Evolutionary conservation across 495 filamentous ascomycete species (phyloP), one percentile per base, ranked within the genome.

Genomic region (Penicillium taxi): DNA sequence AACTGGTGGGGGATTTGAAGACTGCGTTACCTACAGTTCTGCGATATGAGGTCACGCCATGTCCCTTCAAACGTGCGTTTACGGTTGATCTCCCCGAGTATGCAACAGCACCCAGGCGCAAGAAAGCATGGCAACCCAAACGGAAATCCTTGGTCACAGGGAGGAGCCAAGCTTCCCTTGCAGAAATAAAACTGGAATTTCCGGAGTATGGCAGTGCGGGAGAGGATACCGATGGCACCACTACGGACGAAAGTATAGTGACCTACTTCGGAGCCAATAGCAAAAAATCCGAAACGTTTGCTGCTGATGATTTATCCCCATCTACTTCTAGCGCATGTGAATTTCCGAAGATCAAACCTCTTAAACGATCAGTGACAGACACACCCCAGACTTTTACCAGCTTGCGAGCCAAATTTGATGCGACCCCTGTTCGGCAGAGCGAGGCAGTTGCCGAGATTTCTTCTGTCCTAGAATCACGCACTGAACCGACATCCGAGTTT

Each of bases 11-110:
- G 34, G 66, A 78, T 19, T 56, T 95, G 37, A 87, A 86, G 44
- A 53, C 54, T 6, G 77, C 84, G n/a, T 59, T 95, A 15, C 67
- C 67, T 16, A 73, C 74, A 38, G 68, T 93, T 4, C 62, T 94
- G 27, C 78, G 78, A 37, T 95, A 90, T 54, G 88, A 95, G 59
- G 82, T 82, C 42, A 94, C 86, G 0, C 74, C 76, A 31, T 94
- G 86, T 65, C 88, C 88, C 8, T 95, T 95, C 58, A 69, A 79
- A 44, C 67, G 86, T 32, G 69, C 74, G 3, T 88, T 91, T 40
- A 80, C 73, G 1, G 78, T 91, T 15, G 73, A 82, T 37, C 60
- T 93, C 23, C 87, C 88, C 4, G 80, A 84, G 38, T 66, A 72
- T 32, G 78, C 78, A 1, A 63, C 70, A 43, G 78, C 75, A 3